phyloP scores from a whole-genome alignment of 345 rosid species.

The Populus tremula region DNA sequence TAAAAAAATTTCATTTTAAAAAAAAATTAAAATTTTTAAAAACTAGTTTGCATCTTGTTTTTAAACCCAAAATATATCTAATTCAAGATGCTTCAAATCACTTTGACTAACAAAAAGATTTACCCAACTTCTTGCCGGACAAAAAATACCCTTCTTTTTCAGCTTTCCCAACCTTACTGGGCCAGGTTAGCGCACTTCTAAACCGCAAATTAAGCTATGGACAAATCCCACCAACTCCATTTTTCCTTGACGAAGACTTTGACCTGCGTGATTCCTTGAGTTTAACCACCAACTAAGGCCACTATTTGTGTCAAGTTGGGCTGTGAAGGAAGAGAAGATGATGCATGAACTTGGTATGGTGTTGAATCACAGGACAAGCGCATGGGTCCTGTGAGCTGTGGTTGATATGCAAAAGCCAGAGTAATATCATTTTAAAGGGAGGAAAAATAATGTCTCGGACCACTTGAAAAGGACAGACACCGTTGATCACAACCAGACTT shows the following conservation, averaged over 20 bases:
- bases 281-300: no score
- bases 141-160: not conserved
- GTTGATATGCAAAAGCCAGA: no score
- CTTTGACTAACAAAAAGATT: no score
- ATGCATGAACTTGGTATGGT: no score
- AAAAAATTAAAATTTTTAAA: no score
- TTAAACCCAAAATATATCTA: no score
- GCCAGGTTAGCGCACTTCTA: not conserved
- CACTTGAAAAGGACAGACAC: not conserved
- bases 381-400: not conserved
- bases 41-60: fast-evolving
- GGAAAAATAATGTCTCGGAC: not conserved
- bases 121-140: no score
- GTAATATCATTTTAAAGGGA: no score
- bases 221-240: not conserved
- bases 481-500: not conserved
- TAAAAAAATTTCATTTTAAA: no score
- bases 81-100: no score
- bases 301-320: not conserved
- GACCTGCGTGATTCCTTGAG: not conserved
- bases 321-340: not conserved
- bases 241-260: not conserved
- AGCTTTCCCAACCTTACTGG: not conserved
- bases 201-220: not conserved
- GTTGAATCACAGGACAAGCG: no score